Conservation (phyloP, 306 rosid genomes). For the Elaeagnus macrophylla region DNA sequence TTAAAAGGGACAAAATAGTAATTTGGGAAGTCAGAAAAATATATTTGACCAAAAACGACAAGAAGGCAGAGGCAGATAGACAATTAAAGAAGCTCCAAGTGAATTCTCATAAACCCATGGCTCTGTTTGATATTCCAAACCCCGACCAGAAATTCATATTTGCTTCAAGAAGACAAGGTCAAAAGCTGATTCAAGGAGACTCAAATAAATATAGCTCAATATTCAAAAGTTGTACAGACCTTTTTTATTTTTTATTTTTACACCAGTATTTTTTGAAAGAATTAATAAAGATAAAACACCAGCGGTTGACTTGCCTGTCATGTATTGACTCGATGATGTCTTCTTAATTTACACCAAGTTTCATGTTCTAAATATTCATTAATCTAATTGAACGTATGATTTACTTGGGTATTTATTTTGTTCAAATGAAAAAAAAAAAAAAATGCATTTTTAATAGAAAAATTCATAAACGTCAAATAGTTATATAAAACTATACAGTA, state of each 20-base stretch:
- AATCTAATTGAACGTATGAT: too few relatives aligned
- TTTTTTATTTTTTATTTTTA: too few relatives aligned
- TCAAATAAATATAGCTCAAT: constrained; percentile 6
- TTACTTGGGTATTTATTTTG: too few relatives aligned
- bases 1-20: background rate
- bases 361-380: too few relatives aligned
- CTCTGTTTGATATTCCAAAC: constrained; percentile 17
- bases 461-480: too few relatives aligned
- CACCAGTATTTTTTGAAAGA: background rate
- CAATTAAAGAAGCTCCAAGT: constrained; percentile 3
- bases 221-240: constrained; percentile 13
- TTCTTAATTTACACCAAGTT: constrained; percentile 6
- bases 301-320: constrained; percentile 23
- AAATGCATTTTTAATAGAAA: too few relatives aligned
- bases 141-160: constrained; percentile 30
- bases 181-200: constrained; percentile 15
- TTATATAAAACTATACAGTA: too few relatives aligned
- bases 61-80: too few relatives aligned
- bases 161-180: constrained; percentile 13
- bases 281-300: background rate
- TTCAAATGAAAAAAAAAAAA: too few relatives aligned
- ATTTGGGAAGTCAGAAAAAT: background rate
- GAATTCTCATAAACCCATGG: constrained; percentile 14
- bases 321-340: constrained; percentile 29
- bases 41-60: constrained; percentile 9